Base-by-base conservation (phyloP, 208 protist species). In the Borovskyia barvae region DNA sequence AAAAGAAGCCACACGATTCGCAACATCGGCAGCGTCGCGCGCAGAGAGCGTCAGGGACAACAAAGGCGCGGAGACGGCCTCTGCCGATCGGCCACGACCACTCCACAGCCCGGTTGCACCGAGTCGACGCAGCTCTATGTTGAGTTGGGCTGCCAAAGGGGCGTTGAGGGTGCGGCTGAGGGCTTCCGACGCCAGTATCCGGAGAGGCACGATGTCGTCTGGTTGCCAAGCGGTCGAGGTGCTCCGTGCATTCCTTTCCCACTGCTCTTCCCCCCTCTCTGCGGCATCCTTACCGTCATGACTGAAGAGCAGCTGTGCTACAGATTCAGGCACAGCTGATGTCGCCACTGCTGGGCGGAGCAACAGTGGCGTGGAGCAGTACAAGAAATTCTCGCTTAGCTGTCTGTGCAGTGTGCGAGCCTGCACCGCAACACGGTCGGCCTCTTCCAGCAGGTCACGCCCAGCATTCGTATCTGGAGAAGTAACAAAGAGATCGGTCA, bases 21-120 rank as follows among this genome's bases (percentile, higher is more conserved):
- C 24, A 33, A 81, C 75, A 39, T 88, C 78, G 6, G 42, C 30
- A 19, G 74, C 32, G 24, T 88, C 85, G 17, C 82, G 75, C 24
- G 61, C 68, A 0, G 80, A 80, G 80, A 93, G 72, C 26, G 88
- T 72, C 32, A 85, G 72, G 17, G 86, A 66, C 37, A 93, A 59
- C 46, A 89, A 61, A 22, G 68, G 68, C 28, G 41, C 43, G 50
- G 56, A 56, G 35, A 88, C 43, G 37, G 29, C n/a, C 36, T 36
- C 43, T 5, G 59, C 48, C 11, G 50, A 7, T 12, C 62, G 51
- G 40, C 75, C 72, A 33, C 59, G 19, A 51, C 69, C 45, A 26
- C 70, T 67, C 66, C 48, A 70, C 56, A 28, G 19, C 12, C 42
- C 58, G 39, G 32, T 60, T 3, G 24, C 9, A 32, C 20, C 37